A percentile compares a stretch with the other conserved stretches of the same genome.
phyloP scores from a whole-genome alignment of 352 stramenopile species.

The Phytophthora podocarpi region DNA sequence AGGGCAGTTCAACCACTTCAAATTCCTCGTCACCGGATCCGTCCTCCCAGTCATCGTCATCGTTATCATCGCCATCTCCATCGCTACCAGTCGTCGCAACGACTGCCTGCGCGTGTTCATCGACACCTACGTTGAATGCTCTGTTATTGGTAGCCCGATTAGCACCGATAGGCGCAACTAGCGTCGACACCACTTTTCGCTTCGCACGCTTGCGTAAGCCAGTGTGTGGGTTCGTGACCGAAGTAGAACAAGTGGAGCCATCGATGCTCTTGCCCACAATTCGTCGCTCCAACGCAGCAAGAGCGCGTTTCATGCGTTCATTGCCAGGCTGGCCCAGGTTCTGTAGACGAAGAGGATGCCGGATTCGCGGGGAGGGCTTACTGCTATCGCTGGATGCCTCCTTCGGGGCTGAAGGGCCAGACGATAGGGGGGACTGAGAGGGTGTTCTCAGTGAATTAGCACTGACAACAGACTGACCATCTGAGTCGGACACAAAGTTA shows the following conservation, averaged over 20 bases:
- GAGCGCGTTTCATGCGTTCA: slow-evolving; percentile 54
- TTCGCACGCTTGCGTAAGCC: slow-evolving; percentile 13
- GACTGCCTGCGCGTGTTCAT: neutral
- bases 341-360: slow-evolving; percentile 59
- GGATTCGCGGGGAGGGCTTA: slow-evolving; percentile 17
- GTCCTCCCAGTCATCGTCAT: slow-evolving; percentile 38
- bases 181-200: slow-evolving; percentile 28
- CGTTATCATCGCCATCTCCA: slow-evolving; percentile 15
- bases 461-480: slow-evolving; percentile 27
- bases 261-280: slow-evolving; percentile 55
- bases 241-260: neutral
- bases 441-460: slow-evolving; percentile 20
- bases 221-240: neutral
- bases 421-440: slow-evolving; percentile 12
- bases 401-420: neutral
- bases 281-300: slow-evolving; percentile 69
- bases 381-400: neutral
- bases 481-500: slow-evolving; percentile 31
- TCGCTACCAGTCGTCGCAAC: neutral
- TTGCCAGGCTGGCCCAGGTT: slow-evolving; percentile 55
- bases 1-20: slow-evolving; percentile 74
- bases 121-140: neutral
- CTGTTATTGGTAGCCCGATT: neutral
- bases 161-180: slow-evolving; percentile 25
- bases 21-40: slow-evolving; percentile 57